These are phyloP conservation scores for Dothistroma septosporum DNA, from an alignment of 2,329 filamentous ascomycete species.

Conservation along the genomic window DNA sequence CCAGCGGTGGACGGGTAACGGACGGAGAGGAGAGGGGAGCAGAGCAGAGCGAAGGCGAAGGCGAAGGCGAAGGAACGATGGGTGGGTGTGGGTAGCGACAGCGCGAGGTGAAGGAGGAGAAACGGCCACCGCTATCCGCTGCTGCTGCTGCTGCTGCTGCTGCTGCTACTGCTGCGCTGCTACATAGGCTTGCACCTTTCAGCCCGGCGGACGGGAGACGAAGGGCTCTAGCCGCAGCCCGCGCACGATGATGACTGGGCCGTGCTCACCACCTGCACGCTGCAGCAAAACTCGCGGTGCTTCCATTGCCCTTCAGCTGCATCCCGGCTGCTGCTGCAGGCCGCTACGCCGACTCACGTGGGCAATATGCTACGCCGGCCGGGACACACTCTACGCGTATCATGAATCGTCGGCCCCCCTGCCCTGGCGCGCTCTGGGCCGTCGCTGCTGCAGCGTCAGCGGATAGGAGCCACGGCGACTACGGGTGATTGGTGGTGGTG, in stretches of 20 bases:
- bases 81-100: background rate
- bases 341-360: background rate
- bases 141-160: too few relatives aligned
- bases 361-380: background rate
- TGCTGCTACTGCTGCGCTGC: too few relatives aligned
- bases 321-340: background rate
- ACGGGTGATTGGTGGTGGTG: background rate
- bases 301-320: background rate
- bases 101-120: background rate
- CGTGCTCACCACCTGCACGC: background rate
- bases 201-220: background rate
- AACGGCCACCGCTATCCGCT: background rate
- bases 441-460: background rate
- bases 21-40: background rate
- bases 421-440: background rate
- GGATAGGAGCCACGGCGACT: background rate
- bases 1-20: background rate
- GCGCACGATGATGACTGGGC: background rate
- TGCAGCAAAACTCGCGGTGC: background rate
- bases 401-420: too few relatives aligned
- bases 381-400: background rate
- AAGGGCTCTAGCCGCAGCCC: background rate
- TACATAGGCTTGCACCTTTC: background rate
- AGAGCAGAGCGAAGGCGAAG: background rate
- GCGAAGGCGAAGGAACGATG: background rate